Evolutionary conservation across 768 basidiomycete species (phyloP), one percentile per base, ranked within the genome.

Genomic region (Lactifluus pinguis): DNA sequence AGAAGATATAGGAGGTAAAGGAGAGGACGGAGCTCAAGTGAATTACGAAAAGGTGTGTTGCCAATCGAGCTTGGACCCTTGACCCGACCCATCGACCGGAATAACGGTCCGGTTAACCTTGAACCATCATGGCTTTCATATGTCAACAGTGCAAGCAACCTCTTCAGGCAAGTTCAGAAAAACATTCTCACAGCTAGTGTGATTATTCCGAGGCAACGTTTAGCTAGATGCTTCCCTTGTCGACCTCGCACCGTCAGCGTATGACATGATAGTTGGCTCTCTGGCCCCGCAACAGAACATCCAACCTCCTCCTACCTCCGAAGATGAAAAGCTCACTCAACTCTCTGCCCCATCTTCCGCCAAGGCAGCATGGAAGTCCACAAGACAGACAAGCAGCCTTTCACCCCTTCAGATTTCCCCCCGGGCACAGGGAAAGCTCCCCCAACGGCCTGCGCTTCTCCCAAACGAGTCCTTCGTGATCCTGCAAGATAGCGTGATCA

Each of bases 71-170:
- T 49, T 55, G 42, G 49, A n/a, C 53, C 60, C 60, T 34, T 34
- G 32, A 9, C 32, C 32, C 32, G 32, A 9, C 32, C 38, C 9
- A 38, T 9, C 11, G 10, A 5, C 53, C 19, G 45, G 6, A 32
- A 11, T 14, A n/a, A 4, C 59, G 59, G 59, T 10, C 59, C 59
- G 59, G 29, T 21, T 21, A 29, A 6, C 29, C 17, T 49, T 30
- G 5, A 29, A 6, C 36, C 54, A n/a, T n/a, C 8, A 79, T 80
- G 79, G 75, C 66, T 58, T 79, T 78, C 67, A 79, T 87, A 52
- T 93, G 91, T 68, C 90, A 92, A 69, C 91, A 93, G 74, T 93
- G 91, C 78, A 92, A 92, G 74, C 89, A 95, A 69, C 91, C 90
- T 6, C 75, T 97, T 38, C 86, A 92, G 81, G 88, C 88, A 71